Conservation (phyloP, 345 rosid species). For the Theobroma cacao region DNA sequence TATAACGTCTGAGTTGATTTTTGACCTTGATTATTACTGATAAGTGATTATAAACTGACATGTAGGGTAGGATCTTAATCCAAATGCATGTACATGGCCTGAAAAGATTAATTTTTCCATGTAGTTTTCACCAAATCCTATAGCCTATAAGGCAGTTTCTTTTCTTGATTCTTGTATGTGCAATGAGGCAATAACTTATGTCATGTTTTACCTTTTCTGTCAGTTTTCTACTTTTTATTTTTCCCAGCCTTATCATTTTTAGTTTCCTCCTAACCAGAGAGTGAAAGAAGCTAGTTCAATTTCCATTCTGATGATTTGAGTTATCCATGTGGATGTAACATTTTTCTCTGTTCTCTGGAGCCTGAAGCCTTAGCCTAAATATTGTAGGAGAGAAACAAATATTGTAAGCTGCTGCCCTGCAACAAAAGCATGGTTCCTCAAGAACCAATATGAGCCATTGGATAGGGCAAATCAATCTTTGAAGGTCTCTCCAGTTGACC, state of each 20-base stretch:
- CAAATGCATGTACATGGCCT: too few species aligned
- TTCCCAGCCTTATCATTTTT: background rate
- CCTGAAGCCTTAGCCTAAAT: background rate
- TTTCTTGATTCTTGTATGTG: background rate
- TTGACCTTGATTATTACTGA: too few species aligned
- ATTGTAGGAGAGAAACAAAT: background rate
- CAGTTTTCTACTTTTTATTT: conserved; percentile 2
- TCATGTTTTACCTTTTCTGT: background rate
- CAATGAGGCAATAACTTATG: background rate
- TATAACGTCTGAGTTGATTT: too few species aligned
- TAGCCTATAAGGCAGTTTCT: background rate
- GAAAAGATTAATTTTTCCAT: background rate
- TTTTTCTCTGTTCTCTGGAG: too few species aligned
- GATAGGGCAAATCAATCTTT: conserved; percentile 16
- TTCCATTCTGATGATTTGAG: background rate
- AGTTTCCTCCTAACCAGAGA: conserved; percentile 18
- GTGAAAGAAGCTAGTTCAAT: conserved; percentile 6
- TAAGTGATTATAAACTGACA: too few species aligned
- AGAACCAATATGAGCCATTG: conserved; percentile 24
- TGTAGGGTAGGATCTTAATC: too few species aligned
- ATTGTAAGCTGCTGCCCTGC: background rate
- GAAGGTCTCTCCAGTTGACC: conserved; percentile 2
- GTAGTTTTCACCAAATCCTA: background rate
- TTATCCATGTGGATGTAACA: background rate
- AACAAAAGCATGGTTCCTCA: background rate